These are phyloP conservation scores for Erythrophleum ivorense DNA, from an alignment of 331 rosid species.

Conservation along the genomic window DNA sequence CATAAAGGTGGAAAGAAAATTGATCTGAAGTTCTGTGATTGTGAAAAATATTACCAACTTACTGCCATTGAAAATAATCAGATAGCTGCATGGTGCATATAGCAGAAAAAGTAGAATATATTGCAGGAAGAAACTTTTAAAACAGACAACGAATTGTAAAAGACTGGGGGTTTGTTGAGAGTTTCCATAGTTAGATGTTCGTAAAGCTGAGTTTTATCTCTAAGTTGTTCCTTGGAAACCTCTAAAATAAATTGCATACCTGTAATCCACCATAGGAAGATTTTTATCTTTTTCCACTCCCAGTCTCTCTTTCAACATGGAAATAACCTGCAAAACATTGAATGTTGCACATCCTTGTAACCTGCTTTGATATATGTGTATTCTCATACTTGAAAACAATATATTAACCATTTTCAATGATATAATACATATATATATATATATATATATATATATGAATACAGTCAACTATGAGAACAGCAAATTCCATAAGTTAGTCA, in stretches of 20 bases:
- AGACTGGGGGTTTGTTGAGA: conserved; percentile 3
- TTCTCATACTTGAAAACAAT: conserved; percentile 28
- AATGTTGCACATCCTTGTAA: conserved; percentile 33
- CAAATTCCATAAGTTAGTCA: conserved; percentile 11
- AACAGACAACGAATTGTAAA: neutral
- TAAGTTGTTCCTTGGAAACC: conserved; percentile 18
- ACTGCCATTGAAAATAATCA: conserved; percentile 16
- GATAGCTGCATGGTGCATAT: neutral
- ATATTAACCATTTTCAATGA: conserved; percentile 18
- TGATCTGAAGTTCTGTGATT: conserved; percentile 1
- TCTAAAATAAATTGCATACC: conserved; percentile 54
- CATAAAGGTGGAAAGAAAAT: conserved; percentile 13
- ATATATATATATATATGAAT: neutral
- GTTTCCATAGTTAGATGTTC: conserved; percentile 28
- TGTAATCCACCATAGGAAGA: conserved; percentile 82
- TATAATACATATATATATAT: neutral
- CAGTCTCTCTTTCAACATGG: conserved; percentile 83
- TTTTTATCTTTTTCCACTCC: conserved; percentile 66
- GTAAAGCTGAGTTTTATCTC: conserved; percentile 24
- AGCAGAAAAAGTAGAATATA: neutral
- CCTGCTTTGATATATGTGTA: conserved; percentile 14
- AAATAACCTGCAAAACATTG: conserved; percentile 66
- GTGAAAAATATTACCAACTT: conserved; percentile 1
- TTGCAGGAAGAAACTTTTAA: conserved; percentile 1
- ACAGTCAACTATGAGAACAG: conserved; percentile 5